Percentiles rank a stretch among this genome's conserved stretches.
Conservation (phyloP, 805 yeast species). For the Saturnispora serradocipensis region DNA sequence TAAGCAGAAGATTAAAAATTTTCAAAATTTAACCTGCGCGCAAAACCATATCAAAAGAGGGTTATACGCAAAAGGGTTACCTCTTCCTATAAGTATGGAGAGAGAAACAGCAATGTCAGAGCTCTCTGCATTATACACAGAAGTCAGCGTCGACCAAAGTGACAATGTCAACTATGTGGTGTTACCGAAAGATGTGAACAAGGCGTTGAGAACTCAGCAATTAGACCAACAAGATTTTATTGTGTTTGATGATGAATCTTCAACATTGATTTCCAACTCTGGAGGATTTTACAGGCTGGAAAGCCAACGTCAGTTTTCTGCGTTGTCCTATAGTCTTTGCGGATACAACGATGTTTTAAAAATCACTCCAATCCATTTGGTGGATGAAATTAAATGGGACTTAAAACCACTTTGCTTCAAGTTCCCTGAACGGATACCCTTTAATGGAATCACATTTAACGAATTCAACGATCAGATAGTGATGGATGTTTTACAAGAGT, state of each 20-base stretch:
- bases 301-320: constrained; percentile 11
- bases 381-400: constrained; percentile 27
- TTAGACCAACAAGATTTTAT: not conserved
- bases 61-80: constrained; percentile 1
- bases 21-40: constrained; percentile 1
- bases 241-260: not conserved
- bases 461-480: constrained; percentile 27
- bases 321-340: constrained; percentile 18
- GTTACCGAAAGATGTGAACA: not conserved
- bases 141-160: not conserved
- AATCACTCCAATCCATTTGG: constrained; percentile 33
- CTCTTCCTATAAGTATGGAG: not conserved
- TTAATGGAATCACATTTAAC: constrained; percentile 31
- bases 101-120: not conserved
- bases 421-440: constrained; percentile 30
- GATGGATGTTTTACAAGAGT: constrained; percentile 46
- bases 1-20: not conserved
- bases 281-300: constrained; percentile 17
- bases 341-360: constrained; percentile 17
- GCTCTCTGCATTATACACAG: not conserved
- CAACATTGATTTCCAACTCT: not conserved
- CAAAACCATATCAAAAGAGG: not conserved
- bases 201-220: not conserved
- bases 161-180: not conserved
- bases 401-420: constrained; percentile 31